Base-by-base conservation (phyloP, 2,329 filamentous ascomycete genomes). In the Venturia oleaginea region DNA sequence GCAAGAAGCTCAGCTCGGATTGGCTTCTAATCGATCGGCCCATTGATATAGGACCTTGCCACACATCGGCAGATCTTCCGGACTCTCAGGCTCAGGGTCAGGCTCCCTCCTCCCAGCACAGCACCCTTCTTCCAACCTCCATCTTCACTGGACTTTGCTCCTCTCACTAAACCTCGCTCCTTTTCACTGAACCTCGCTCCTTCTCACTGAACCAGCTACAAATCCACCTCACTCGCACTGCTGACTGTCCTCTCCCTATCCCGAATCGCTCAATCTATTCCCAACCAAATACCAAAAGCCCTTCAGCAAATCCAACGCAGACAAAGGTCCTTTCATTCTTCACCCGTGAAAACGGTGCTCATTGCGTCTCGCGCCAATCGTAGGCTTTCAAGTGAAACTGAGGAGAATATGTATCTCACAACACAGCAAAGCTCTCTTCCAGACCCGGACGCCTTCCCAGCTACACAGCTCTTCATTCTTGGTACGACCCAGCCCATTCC, bases 381-480 rank as follows among this genome's bases (percentile, higher is more conserved):
- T 63, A 63, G n/a, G 62, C 42, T 24, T 38, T 63, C 62, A 63
- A 57, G 34, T 19, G 8, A 59, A n/a, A n/a, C 1, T 3, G n/a
- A 27, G 69, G 74, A 76, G 77, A 80, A 79, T 68, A 85, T 84
- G 82, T 79, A 78, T 82, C 84, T 85, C 79, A 86, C 83, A 77
- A 80, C 71, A 71, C 75, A 78, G 77, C 75, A 75, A 83, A 83
- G 77, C 78, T 73, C 75, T 76, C 77, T 76, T 73, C 83, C 82
- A 78, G 82, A 88, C 76, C 82, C 85, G 69, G 83, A 91, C 77
- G 85, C 85, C 71, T 96, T 96, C 72, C 92, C 92, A 4, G 85
- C 89, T 8, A 77, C 86, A 30, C 92, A 97, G 75, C 85, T 96
- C 32, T 92, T 93, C 70, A 78, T 96, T 22, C 83, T 97, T 69